These are phyloP conservation scores for Fusarium luffae DNA, from an alignment of 2,329 filamentous ascomycete species.

Conservation along the genomic window DNA sequence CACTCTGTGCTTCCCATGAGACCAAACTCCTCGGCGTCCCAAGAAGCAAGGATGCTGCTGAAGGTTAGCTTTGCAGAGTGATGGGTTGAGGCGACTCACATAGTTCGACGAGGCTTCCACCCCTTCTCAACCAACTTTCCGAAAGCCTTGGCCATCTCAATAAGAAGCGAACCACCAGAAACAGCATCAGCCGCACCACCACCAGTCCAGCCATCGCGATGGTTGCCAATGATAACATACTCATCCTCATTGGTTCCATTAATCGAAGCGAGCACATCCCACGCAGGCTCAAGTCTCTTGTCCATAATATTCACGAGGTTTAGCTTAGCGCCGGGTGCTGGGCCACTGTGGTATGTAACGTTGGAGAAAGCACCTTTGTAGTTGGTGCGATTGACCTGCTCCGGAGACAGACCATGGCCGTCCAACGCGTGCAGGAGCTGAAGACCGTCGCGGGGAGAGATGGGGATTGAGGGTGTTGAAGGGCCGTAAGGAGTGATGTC, in stretches of 20 bases:
- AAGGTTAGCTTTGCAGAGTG: not conserved
- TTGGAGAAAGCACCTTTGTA: constrained; percentile 33
- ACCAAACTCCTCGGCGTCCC: constrained; percentile 34
- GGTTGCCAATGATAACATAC: constrained; percentile 63
- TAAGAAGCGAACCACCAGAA: constrained; percentile 59
- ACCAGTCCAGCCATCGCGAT: constrained; percentile 65
- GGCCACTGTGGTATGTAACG: constrained; percentile 26
- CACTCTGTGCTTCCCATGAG: constrained; percentile 34
- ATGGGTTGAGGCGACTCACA: constrained; percentile 39
- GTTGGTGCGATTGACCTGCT: constrained; percentile 22
- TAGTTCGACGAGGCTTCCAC: constrained; percentile 63
- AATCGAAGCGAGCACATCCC: constrained; percentile 54
- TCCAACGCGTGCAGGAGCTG: constrained; percentile 23
- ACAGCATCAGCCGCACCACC: constrained; percentile 65
- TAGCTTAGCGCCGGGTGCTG: constrained; percentile 10
- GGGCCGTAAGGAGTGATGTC: constrained; percentile 29
- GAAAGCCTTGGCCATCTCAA: constrained; percentile 62
- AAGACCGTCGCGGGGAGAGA: constrained; percentile 22
- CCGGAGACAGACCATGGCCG: constrained; percentile 10
- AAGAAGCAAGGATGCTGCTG: constrained; percentile 12
- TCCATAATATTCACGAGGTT: constrained; percentile 33
- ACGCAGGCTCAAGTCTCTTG: constrained; percentile 15
- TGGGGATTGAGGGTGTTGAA: constrained; percentile 30
- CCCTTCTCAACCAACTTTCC: constrained; percentile 58
- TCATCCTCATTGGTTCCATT: constrained; percentile 55